Conservation (phyloP, 78 protist species). For the Paratrimastix pyriformis region DNA sequence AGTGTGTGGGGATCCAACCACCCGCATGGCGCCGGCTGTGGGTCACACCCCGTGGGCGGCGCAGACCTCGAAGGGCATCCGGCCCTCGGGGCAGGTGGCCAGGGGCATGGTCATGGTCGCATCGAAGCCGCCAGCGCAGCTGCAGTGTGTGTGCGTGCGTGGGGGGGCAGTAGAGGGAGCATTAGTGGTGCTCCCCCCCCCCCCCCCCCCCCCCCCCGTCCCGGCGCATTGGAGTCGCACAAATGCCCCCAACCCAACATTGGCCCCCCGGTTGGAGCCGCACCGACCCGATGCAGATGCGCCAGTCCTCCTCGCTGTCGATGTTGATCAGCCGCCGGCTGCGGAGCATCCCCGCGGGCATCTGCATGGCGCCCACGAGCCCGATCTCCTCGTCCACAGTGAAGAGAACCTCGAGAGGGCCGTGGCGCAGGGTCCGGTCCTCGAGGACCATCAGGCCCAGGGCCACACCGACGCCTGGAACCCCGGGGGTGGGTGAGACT, state of each 20-base stretch:
- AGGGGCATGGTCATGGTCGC: not conserved
- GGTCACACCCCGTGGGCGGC: too few species aligned
- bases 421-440: conserved; percentile 2
- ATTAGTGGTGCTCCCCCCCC: too few species aligned
- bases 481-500: not conserved
- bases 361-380: conserved; percentile 12
- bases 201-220: too few species aligned
- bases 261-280: too few species aligned
- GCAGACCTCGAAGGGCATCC: too few species aligned
- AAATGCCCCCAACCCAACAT: too few species aligned
- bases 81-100: too few species aligned
- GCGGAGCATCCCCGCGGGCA: not conserved
- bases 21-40: too few species aligned
- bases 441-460: conserved; percentile 4
- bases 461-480: conserved; percentile 30
- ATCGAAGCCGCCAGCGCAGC: conserved; percentile 39
- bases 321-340: conserved; percentile 12
- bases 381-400: conserved; percentile 40
- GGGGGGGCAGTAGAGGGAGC: too few species aligned
- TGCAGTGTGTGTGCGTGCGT: too few species aligned
- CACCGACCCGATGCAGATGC: conserved; percentile 25
- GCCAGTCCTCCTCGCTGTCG: conserved; percentile 30
- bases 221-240: too few species aligned
- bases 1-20: too few species aligned
- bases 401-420: conserved; percentile 16